phyloP scores from a whole-genome alignment of 306 rosid genomes.

The Phaseolus lunatus region DNA sequence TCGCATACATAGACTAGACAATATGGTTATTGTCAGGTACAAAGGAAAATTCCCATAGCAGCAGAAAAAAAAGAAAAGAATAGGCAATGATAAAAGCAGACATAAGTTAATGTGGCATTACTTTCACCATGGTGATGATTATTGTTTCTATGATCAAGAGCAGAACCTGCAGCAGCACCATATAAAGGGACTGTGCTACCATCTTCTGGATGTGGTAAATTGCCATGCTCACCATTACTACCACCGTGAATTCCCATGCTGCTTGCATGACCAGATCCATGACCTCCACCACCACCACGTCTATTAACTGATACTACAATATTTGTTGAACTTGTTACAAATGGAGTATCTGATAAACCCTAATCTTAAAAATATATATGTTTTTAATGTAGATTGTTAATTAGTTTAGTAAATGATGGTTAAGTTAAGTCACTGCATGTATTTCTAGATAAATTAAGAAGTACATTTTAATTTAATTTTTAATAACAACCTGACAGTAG shows the following conservation, averaged over 20 bases:
- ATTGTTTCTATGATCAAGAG: constrained; percentile 2
- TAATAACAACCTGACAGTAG: no score
- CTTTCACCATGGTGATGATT: background rate
- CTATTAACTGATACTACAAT: background rate
- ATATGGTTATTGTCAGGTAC: background rate
- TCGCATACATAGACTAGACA: no score
- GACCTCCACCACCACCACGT: background rate
- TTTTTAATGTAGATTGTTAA: no score
- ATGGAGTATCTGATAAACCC: no score
- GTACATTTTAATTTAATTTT: no score
- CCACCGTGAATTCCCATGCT: constrained; percentile 22
- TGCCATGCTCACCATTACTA: background rate
- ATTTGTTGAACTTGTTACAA: background rate
- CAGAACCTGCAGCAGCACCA: background rate
- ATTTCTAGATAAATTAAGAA: no score
- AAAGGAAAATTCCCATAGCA: background rate
- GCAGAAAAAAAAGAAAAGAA: background rate
- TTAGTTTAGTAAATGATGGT: no score
- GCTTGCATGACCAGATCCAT: constrained; percentile 21
- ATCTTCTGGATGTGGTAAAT: background rate
- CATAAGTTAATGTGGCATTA: background rate
- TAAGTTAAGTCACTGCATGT: no score
- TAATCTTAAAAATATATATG: no score
- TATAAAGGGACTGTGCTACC: constrained; percentile 13
- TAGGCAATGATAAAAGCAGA: background rate